Conservation (phyloP, 148 eudicot species). For the Agrostemma githago region DNA sequence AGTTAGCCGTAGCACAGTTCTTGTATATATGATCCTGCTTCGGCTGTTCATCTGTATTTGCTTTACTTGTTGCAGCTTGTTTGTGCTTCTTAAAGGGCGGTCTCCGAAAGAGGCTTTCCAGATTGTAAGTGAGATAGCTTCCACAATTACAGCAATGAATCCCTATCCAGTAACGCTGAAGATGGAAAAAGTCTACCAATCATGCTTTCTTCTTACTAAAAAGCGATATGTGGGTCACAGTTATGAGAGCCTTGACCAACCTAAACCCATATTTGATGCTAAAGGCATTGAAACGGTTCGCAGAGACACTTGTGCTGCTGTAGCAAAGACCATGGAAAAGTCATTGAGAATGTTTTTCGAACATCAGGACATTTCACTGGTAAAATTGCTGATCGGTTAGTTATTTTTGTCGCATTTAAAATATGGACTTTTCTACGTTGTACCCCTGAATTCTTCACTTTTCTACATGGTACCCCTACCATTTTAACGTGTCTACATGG, state of each 20-base stretch:
- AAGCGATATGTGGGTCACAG: constrained; percentile 96
- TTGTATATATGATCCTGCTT: background rate
- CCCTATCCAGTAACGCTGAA: constrained; percentile 81
- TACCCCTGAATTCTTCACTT: too few species aligned
- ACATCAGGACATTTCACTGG: constrained; percentile 58
- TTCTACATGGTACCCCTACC: too few species aligned
- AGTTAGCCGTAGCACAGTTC: background rate
- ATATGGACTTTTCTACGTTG: too few species aligned
- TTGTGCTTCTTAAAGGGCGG: constrained; percentile 87
- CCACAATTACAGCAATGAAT: constrained; percentile 62
- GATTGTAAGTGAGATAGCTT: constrained; percentile 84
- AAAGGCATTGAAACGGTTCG: constrained; percentile 97
- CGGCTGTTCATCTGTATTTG: background rate
- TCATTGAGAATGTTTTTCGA: constrained; percentile 70
- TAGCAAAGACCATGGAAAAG: constrained; percentile 85
- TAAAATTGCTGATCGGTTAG: constrained; percentile 19
- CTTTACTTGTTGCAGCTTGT: constrained; percentile 63
- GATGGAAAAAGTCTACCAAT: constrained; percentile 93
- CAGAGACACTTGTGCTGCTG: constrained; percentile 93
- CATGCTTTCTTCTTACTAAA: constrained; percentile 93
- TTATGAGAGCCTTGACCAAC: constrained; percentile 74
- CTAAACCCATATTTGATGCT: constrained; percentile 76
- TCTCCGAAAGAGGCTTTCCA: constrained; percentile 54
- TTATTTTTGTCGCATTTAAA: background rate
- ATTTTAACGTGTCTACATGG: too few species aligned